phyloP scores from a whole-genome alignment of 2,329 filamentous ascomycete genomes.

The Cadophora sp. region DNA sequence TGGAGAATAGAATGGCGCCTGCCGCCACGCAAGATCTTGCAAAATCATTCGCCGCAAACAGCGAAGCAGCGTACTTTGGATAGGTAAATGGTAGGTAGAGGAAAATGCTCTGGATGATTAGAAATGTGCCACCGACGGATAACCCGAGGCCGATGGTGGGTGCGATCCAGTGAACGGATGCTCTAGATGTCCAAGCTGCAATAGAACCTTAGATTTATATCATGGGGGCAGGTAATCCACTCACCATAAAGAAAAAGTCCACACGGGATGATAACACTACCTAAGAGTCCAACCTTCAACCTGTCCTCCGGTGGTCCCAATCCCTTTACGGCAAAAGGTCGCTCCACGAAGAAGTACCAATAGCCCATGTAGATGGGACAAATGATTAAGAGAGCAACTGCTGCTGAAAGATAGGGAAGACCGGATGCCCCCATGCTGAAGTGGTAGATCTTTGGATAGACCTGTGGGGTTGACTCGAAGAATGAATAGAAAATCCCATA shows the following conservation, averaged over 20 bases:
- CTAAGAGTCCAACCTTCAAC: conserved; percentile 31
- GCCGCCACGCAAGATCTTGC: conserved; percentile 50
- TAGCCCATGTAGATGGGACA: conserved; percentile 48
- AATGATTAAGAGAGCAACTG: conserved; percentile 59
- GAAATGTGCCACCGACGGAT: conserved; percentile 53
- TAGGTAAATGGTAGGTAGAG: conserved; percentile 61
- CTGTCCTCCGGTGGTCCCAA: neutral
- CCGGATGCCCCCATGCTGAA: conserved; percentile 63
- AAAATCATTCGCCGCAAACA: conserved; percentile 53
- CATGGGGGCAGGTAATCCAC: neutral
- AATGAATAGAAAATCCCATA: conserved; percentile 67
- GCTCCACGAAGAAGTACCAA: neutral
- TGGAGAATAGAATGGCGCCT: conserved; percentile 63
- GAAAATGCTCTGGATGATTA: conserved; percentile 64
- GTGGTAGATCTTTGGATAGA: conserved; percentile 63
- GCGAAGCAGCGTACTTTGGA: conserved; percentile 60
- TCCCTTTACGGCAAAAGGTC: neutral
- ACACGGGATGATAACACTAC: conserved; percentile 57
- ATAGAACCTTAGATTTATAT: neutral
- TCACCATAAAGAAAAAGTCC: conserved; percentile 62
- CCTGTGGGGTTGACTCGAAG: conserved; percentile 68
- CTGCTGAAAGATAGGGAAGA: conserved; percentile 63
- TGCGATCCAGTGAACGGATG: conserved; percentile 59
- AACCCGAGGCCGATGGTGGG: conserved; percentile 60
- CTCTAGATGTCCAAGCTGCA: conserved; percentile 49